phyloP scores from a whole-genome alignment of 2,329 filamentous ascomycete species.

The Clarireedia homoeocarpa region DNA sequence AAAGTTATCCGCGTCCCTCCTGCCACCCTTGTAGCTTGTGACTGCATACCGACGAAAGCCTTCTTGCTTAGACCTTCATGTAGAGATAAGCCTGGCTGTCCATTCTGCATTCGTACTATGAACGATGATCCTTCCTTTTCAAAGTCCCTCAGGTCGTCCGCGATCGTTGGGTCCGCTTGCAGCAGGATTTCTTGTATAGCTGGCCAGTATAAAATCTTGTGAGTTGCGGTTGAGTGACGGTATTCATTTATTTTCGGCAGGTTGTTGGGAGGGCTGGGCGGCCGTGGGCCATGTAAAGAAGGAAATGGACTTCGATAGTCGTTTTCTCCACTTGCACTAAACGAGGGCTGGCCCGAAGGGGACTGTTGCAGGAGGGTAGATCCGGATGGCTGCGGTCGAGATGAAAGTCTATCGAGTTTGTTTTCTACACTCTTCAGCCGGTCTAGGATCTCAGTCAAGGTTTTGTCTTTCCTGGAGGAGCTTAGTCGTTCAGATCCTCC shows the following conservation, averaged over 20 bases:
- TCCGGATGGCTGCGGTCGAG: conserved; percentile 8
- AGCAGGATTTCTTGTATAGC: conserved; percentile 35
- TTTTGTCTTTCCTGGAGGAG: conserved; percentile 50
- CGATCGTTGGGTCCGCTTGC: conserved; percentile 28
- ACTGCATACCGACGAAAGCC: conserved; percentile 28
- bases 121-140: conserved; percentile 33
- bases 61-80: conserved; percentile 19
- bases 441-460: conserved; percentile 52
- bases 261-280: conserved; percentile 12
- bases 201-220: conserved; percentile 46
- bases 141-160: conserved; percentile 29
- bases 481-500: conserved; percentile 3
- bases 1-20: conserved; percentile 24
- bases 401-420: conserved; percentile 41
- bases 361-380: conserved; percentile 21
- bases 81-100: conserved; percentile 17
- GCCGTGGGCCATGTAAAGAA: conserved; percentile 1
- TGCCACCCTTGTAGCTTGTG: conserved; percentile 21
- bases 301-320: conserved; percentile 21
- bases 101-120: conserved; percentile 29
- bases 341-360: conserved; percentile 22
- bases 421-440: conserved; percentile 45
- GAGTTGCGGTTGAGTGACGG: conserved; percentile 33
- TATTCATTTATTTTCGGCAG: conserved; percentile 16
- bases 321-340: conserved; percentile 10